These are phyloP conservation scores for Endothia cerciana DNA, from an alignment of 2,329 filamentous ascomycete genomes.

Conservation along the genomic window DNA sequence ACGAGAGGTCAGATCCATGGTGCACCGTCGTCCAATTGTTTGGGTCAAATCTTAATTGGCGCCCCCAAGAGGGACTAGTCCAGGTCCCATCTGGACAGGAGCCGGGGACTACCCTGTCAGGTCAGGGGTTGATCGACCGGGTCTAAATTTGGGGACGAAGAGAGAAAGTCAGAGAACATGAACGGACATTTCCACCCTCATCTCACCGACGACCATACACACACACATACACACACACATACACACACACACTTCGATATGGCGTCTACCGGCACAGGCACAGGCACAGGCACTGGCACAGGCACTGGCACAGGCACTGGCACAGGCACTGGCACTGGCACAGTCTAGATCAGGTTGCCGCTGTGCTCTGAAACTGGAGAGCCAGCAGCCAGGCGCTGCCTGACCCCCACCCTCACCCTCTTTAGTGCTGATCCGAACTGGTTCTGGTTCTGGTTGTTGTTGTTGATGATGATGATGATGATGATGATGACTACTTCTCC, in stretches of 20 bases:
- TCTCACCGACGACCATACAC: too few species aligned
- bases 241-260: too few species aligned
- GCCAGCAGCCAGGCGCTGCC: not conserved
- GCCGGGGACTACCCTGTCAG: slow-evolving; percentile 6
- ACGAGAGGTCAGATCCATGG: slow-evolving; percentile 1
- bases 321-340: too few species aligned
- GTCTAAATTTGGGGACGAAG: not conserved
- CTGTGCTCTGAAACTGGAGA: not conserved
- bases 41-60: slow-evolving; percentile 19
- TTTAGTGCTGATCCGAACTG: slow-evolving; percentile 1
- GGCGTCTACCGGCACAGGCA: too few species aligned
- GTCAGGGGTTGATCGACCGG: not conserved
- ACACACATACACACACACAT: too few species aligned
- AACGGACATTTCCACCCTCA: too few species aligned
- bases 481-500: too few species aligned
- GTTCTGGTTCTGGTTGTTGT: too few species aligned
- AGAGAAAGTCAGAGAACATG: not conserved
- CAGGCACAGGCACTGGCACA: too few species aligned
- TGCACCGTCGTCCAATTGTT: slow-evolving; percentile 4
- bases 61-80: slow-evolving; percentile 12
- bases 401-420: not conserved
- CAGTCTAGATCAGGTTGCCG: too few species aligned
- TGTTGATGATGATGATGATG: not conserved
- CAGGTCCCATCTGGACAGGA: slow-evolving; percentile 4
- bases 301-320: too few species aligned